Conservation (phyloP, 768 basidiomycete species). For the Amanita phalloides region DNA sequence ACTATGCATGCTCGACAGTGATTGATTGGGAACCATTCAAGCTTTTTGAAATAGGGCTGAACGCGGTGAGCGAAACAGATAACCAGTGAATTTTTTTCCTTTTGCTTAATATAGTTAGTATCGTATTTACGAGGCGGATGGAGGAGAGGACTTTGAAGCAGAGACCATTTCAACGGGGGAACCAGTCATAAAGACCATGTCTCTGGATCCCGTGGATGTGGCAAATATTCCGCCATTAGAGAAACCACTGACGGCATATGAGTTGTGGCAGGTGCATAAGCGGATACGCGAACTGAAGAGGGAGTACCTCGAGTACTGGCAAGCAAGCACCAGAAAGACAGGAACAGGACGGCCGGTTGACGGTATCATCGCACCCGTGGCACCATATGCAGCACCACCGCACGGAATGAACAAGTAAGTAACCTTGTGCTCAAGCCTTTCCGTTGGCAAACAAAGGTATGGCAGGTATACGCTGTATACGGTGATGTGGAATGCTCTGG, state of each 20-base stretch:
- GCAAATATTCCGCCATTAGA: conserved; percentile 16
- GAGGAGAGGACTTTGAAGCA: conserved; percentile 32
- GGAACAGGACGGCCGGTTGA: conserved; percentile 68
- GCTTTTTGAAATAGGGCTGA: conserved; percentile 33
- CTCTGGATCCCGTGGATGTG: conserved; percentile 14
- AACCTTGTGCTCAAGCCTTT: not conserved
- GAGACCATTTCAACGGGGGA: conserved; percentile 34
- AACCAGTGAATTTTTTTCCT: not conserved
- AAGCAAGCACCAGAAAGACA: conserved; percentile 35
- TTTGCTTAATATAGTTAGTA: conserved; percentile 15
- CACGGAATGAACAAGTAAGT: conserved; percentile 48
- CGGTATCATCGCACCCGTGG: conserved; percentile 58
- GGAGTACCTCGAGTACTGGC: conserved; percentile 55
- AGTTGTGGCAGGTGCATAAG: conserved; percentile 61
- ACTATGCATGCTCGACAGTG: conserved; percentile 26
- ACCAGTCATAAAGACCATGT: conserved; percentile 42
- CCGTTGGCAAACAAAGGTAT: not conserved
- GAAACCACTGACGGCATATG: conserved; percentile 30
- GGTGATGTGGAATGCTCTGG: conserved; percentile 55
- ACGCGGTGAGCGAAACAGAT: conserved; percentile 23
- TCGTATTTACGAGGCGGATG: conserved; percentile 35
- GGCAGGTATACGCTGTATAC: conserved; percentile 43
- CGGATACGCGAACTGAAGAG: conserved; percentile 36
- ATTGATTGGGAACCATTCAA: conserved; percentile 57
- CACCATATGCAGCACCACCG: conserved; percentile 49